phyloP scores from a whole-genome alignment of 495 filamentous ascomycete genomes.

The Talaromyces liani region DNA sequence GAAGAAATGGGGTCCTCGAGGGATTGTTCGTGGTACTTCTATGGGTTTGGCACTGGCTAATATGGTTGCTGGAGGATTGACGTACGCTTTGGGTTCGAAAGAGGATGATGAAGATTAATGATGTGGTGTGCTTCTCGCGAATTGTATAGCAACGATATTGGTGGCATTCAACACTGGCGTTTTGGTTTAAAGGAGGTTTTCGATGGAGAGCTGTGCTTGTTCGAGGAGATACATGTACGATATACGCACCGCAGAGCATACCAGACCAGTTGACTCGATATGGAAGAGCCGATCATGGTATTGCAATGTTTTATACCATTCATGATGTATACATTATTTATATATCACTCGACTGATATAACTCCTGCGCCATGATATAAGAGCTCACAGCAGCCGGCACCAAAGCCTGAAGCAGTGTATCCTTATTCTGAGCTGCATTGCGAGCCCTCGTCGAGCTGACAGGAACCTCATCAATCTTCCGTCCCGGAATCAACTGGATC shows the following conservation, averaged over 20 bases:
- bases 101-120: constrained; percentile 40
- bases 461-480: constrained; percentile 41
- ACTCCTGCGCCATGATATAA: constrained; percentile 43
- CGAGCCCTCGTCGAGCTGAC: constrained; percentile 80
- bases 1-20: constrained; percentile 59
- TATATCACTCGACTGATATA: constrained; percentile 22
- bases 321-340: neutral
- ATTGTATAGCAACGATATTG: neutral
- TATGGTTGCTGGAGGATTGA: constrained; percentile 59
- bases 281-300: neutral
- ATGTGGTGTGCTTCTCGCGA: neutral
- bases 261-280: neutral
- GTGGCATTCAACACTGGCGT: constrained; percentile 11
- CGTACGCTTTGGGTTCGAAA: constrained; percentile 59
- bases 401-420: constrained; percentile 48
- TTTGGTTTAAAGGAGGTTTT: neutral
- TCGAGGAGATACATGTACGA: neutral
- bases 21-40: constrained; percentile 61
- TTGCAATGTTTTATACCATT: constrained; percentile 2
- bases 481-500: constrained; percentile 63
- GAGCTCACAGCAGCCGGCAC: constrained; percentile 55
- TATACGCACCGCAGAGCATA: neutral
- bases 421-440: constrained; percentile 49
- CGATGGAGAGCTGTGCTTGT: neutral
- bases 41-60: constrained; percentile 67